Evolutionary conservation across 148 eudicot genomes (phyloP).

Genomic region (Polygonum aviculare): DNA sequence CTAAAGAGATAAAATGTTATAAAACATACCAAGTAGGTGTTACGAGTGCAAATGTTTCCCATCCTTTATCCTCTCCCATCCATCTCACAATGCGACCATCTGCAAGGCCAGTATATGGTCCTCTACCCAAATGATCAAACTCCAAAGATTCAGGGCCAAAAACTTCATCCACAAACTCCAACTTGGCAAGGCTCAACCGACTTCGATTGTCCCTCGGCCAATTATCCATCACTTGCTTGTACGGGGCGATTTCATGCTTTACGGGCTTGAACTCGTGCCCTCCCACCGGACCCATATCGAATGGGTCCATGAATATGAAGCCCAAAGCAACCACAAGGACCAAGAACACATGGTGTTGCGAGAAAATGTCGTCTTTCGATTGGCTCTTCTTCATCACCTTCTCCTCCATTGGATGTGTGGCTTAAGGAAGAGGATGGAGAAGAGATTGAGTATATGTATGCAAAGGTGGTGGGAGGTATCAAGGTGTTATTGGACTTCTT

Average conservation of each 20-base stretch:
- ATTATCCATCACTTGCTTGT: conserved; percentile 49
- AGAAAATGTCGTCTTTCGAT: conserved; percentile 32
- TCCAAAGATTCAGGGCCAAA: conserved; percentile 88
- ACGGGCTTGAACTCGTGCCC: conserved; percentile 77
- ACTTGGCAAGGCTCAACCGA: conserved; percentile 45
- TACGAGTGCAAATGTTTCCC: conserved; percentile 83
- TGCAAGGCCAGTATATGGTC: conserved; percentile 77
- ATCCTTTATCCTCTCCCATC: conserved; percentile 57
- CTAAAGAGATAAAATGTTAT: too few species aligned
- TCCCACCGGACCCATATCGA: conserved; percentile 62
- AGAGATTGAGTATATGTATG: neutral
- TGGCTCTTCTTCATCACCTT: conserved; percentile 16
- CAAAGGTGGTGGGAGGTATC: neutral
- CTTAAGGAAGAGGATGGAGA: neutral
- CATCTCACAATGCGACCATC: conserved; percentile 81
- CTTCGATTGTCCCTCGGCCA: conserved; percentile 80
- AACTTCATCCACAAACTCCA: conserved; percentile 64
- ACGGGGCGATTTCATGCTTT: conserved; percentile 60
- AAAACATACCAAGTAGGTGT: conserved; percentile 50
- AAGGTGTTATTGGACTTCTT: neutral
- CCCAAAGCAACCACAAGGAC: conserved; percentile 30
- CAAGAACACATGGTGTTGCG: conserved; percentile 52
- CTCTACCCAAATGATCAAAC: conserved; percentile 58
- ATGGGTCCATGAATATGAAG: conserved; percentile 67
- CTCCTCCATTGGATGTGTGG: neutral